Percentiles rank a stretch among this genome's conserved stretches.
phyloP scores from a whole-genome alignment of 1,284 basidiomycete species.

The Naganishia albida region DNA sequence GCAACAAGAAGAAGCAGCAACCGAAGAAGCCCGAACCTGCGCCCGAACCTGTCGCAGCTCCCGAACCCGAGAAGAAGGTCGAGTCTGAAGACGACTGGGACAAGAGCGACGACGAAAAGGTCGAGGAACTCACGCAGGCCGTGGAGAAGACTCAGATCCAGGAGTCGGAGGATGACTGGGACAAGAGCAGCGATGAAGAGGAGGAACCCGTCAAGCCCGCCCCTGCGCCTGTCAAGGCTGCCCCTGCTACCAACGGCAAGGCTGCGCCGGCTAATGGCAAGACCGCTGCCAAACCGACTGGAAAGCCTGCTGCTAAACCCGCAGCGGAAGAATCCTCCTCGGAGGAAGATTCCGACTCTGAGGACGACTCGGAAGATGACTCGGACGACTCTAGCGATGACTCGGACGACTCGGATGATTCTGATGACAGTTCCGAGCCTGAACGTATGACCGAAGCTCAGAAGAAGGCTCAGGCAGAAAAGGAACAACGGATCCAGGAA shows the following conservation, averaged over 20 bases:
- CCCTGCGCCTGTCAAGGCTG: slow-evolving; percentile 40
- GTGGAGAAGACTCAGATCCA: slow-evolving; percentile 49
- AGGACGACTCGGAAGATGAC: slow-evolving; percentile 41
- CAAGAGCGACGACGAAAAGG: slow-evolving; percentile 46
- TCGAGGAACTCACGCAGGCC: slow-evolving; percentile 41
- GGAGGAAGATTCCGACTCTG: slow-evolving; percentile 52
- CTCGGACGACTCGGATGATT: slow-evolving; percentile 48
- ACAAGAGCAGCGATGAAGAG: slow-evolving; percentile 74
- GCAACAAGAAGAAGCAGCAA: slow-evolving; percentile 70
- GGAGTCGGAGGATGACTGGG: slow-evolving; percentile 69
- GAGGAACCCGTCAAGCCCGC: slow-evolving; percentile 48
- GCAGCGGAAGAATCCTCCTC: slow-evolving; percentile 37
- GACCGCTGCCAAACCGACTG: slow-evolving; percentile 26
- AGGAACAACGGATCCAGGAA: slow-evolving; percentile 76
- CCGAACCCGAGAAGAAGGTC: slow-evolving; percentile 39
- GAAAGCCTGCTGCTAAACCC: slow-evolving; percentile 28
- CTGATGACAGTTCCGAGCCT: slow-evolving; percentile 57
- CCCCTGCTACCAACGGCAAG: slow-evolving; percentile 44
- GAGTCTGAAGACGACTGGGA: slow-evolving; percentile 55
- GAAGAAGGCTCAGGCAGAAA: slow-evolving; percentile 57
- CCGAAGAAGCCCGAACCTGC: slow-evolving; percentile 58
- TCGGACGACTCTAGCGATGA: slow-evolving; percentile 57
- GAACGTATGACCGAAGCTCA: slow-evolving; percentile 66
- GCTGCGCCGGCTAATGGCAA: slow-evolving; percentile 30
- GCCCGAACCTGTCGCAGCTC: slow-evolving; percentile 42